A percentile compares a stretch with the other conserved stretches of the same genome.
Evolutionary conservation across 352 stramenopile genomes (phyloP).

Genomic region (Pythium grandisporangium): DNA sequence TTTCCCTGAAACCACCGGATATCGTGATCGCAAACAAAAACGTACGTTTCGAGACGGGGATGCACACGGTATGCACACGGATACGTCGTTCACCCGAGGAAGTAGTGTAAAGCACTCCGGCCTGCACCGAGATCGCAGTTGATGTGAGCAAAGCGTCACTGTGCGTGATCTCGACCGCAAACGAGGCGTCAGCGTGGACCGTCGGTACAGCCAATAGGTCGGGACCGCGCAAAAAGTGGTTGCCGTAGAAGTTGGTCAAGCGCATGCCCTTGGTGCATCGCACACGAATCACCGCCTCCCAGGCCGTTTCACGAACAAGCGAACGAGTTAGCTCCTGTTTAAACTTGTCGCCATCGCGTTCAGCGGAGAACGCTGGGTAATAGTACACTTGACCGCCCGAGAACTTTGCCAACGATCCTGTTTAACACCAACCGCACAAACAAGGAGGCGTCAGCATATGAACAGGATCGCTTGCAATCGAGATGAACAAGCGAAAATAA

Average conservation of each 20-base stretch:
- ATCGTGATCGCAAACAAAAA: not conserved
- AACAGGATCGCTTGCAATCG: no score
- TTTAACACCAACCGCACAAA: no score
- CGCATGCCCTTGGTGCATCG: constrained; percentile 96
- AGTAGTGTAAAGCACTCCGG: constrained; percentile 97
- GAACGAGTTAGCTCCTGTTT: constrained; percentile 88
- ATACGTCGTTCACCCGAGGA: constrained; percentile 96
- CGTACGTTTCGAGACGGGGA: constrained; percentile 88
- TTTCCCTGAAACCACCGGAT: not conserved
- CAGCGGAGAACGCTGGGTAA: constrained; percentile 92
- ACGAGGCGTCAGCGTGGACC: constrained; percentile 93
- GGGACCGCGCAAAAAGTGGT: constrained; percentile 96
- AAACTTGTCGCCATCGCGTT: constrained; percentile 91
- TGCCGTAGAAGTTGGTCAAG: constrained; percentile 98
- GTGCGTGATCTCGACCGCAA: constrained; percentile 95
- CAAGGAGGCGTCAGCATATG: not conserved
- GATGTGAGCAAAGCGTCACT: constrained; percentile 94
- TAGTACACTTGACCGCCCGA: constrained; percentile 96
- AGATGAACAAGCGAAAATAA: no score
- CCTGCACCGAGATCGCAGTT: constrained; percentile 93
- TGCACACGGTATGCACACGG: constrained; percentile 94
- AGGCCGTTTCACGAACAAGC: constrained; percentile 90
- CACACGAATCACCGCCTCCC: constrained; percentile 96
- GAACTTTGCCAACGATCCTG: constrained; percentile 91
- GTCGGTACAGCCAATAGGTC: constrained; percentile 97